A percentile compares a stretch with the other conserved stretches of the same genome.
Conservation (phyloP, 1,284 basidiomycete genomes). For the Rhodotorula sp. region DNA sequence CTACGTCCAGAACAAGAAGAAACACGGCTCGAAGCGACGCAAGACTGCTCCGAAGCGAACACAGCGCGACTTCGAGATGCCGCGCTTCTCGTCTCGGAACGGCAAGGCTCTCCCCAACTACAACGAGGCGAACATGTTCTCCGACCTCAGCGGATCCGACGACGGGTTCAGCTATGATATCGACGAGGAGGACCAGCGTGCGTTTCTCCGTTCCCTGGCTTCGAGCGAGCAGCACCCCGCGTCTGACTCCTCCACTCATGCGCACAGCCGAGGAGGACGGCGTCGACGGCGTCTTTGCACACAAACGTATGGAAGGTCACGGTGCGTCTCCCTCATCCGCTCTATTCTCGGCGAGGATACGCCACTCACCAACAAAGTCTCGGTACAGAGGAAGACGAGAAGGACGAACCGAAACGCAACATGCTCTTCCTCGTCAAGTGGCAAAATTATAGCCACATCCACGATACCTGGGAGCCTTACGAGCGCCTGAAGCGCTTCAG, state of each 20-base stretch:
- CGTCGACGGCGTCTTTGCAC: slow-evolving; percentile 53
- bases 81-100: slow-evolving; percentile 39
- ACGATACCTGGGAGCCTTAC: slow-evolving; percentile 94
- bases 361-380: background rate
- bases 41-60: slow-evolving; percentile 2
- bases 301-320: slow-evolving; percentile 48
- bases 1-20: slow-evolving; percentile 34
- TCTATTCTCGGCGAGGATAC: background rate
- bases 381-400: slow-evolving; percentile 45
- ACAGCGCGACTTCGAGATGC: slow-evolving; percentile 37
- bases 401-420: slow-evolving; percentile 51
- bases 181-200: slow-evolving; percentile 25
- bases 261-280: slow-evolving; percentile 46
- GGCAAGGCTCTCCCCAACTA: slow-evolving; percentile 43
- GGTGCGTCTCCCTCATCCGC: slow-evolving; percentile 21
- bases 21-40: slow-evolving; percentile 4
- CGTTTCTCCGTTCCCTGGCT: background rate
- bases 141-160: slow-evolving; percentile 28
- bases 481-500: slow-evolving; percentile 83
- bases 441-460: slow-evolving; percentile 54
- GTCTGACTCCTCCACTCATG: background rate
- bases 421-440: slow-evolving; percentile 54
- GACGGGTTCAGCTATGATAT: slow-evolving; percentile 19
- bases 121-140: slow-evolving; percentile 39
- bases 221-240: too few species aligned